phyloP scores from a whole-genome alignment of 148 eudicot genomes.

The Euryodendron excelsum region DNA sequence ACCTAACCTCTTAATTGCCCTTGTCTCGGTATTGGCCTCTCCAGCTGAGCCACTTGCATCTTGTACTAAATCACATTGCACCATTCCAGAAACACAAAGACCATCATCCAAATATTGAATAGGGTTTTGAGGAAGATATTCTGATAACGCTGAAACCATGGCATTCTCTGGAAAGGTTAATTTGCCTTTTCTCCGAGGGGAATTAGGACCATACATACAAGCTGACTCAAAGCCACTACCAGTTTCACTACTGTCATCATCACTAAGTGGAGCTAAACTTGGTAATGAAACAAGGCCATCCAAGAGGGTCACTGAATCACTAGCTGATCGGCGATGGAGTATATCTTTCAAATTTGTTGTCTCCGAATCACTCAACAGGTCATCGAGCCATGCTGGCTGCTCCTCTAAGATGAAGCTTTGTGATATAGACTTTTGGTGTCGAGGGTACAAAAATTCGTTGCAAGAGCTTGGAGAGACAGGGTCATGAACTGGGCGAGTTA shows the following conservation, averaged over 20 bases:
- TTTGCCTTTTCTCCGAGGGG: conserved; percentile 54
- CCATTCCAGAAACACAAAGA: conserved; percentile 27
- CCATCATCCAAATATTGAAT: conserved; percentile 30
- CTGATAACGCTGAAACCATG: conserved; percentile 53
- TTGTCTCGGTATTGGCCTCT: conserved; percentile 38
- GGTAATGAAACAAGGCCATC: conserved; percentile 32
- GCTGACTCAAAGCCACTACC: conserved; percentile 36
- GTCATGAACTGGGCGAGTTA: conserved; percentile 15
- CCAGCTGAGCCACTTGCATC: conserved; percentile 30
- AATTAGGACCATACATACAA: conserved; percentile 67
- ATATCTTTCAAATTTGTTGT: conserved; percentile 24
- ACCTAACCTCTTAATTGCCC: conserved; percentile 43
- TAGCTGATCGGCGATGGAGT: conserved; percentile 48
- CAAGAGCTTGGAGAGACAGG: conserved; percentile 18
- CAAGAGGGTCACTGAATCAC: conserved; percentile 47
- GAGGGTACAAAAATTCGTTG: conserved; percentile 20
- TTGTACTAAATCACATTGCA: conserved; percentile 23
- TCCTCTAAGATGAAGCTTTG: conserved; percentile 49
- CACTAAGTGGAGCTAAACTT: conserved; percentile 18
- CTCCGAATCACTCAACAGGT: conserved; percentile 53
- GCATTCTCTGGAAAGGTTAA: conserved; percentile 36
- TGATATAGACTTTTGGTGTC: conserved; percentile 49
- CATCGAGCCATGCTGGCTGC: conserved; percentile 63
- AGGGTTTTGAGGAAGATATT: conserved; percentile 36
- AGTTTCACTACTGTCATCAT: conserved; percentile 33